These are phyloP conservation scores for Schizophyllum amplum DNA, from an alignment of 1,284 basidiomycete genomes.

Conservation along the genomic window DNA sequence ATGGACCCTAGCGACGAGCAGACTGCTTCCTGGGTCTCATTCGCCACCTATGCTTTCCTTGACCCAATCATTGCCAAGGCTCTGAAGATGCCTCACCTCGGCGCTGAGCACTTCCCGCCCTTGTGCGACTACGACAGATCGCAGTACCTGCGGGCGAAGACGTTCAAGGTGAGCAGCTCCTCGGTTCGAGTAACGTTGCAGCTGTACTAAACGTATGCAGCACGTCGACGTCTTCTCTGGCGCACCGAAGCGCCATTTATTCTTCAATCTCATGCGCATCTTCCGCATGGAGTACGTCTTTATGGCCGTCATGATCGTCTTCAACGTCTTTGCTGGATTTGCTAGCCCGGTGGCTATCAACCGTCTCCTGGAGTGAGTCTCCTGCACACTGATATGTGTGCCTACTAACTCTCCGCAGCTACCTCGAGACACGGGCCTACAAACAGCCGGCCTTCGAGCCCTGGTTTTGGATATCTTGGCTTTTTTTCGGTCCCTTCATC, in stretches of 20 bases:
- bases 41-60: slow-evolving; percentile 42
- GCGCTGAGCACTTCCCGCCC: slow-evolving; percentile 30
- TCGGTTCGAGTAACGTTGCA: not conserved
- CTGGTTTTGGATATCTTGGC: slow-evolving; percentile 32
- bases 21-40: slow-evolving; percentile 39
- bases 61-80: slow-evolving; percentile 31
- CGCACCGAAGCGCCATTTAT: slow-evolving; percentile 21
- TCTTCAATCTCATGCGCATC: slow-evolving; percentile 13
- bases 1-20: slow-evolving; percentile 42
- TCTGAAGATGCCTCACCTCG: slow-evolving; percentile 21
- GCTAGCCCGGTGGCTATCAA: slow-evolving; percentile 34
- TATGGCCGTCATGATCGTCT: slow-evolving; percentile 13
- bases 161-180: slow-evolving; percentile 17
- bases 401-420: slow-evolving; percentile 16
- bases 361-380: slow-evolving; percentile 13
- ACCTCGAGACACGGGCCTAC: slow-evolving; percentile 27
- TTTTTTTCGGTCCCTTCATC: slow-evolving; percentile 30
- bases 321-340: slow-evolving; percentile 21
- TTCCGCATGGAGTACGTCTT: slow-evolving; percentile 16
- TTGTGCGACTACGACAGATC: slow-evolving; percentile 38
- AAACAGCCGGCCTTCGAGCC: slow-evolving; percentile 23
- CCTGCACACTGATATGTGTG: not conserved
- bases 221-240: slow-evolving; percentile 20
- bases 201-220: slow-evolving; percentile 8
- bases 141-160: slow-evolving; percentile 17